These are phyloP conservation scores for Aureobasidium sp. DNA, from an alignment of 2,329 filamentous ascomycete species.

Conservation along the genomic window DNA sequence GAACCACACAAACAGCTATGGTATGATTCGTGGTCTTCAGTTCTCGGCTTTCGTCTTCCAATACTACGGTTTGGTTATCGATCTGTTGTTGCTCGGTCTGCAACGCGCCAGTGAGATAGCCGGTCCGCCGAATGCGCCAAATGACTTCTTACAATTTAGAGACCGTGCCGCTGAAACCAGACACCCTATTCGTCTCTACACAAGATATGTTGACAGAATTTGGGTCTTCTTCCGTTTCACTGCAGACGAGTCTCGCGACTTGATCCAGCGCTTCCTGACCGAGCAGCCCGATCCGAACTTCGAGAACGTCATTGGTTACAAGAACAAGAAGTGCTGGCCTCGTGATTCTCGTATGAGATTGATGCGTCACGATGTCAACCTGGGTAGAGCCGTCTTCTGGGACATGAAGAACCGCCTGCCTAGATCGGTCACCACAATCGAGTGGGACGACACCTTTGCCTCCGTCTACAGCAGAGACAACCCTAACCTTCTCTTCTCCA, in stretches of 20 bases:
- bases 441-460: constrained; percentile 98
- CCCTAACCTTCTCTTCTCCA: constrained; percentile 91
- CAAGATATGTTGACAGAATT: constrained; percentile 93
- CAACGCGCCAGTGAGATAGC: constrained; percentile 98
- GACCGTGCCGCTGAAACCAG: constrained; percentile 85
- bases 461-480: constrained; percentile 98
- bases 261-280: constrained; percentile 95
- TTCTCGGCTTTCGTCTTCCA: constrained; percentile 99
- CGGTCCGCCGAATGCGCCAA: constrained; percentile 83
- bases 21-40: constrained; percentile 93
- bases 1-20: constrained; percentile 98
- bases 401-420: constrained; percentile 95
- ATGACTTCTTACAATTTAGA: constrained; percentile 95
- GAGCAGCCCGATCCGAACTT: constrained; percentile 99
- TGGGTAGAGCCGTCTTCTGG: constrained; percentile 97
- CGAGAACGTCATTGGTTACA: constrained; percentile 97
- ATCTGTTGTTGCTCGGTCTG: constrained; percentile 81
- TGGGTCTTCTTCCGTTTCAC: constrained; percentile 96
- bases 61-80: constrained; percentile 92
- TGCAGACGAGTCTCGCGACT: constrained; percentile 85
- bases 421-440: constrained; percentile 89
- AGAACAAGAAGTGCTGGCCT: constrained; percentile 99
- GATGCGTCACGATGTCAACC: constrained; percentile 97
- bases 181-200: constrained; percentile 96
- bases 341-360: constrained; percentile 94